Evolutionary conservation across 352 stramenopile genomes (phyloP).

Genomic region (Pythium monospermum): DNA sequence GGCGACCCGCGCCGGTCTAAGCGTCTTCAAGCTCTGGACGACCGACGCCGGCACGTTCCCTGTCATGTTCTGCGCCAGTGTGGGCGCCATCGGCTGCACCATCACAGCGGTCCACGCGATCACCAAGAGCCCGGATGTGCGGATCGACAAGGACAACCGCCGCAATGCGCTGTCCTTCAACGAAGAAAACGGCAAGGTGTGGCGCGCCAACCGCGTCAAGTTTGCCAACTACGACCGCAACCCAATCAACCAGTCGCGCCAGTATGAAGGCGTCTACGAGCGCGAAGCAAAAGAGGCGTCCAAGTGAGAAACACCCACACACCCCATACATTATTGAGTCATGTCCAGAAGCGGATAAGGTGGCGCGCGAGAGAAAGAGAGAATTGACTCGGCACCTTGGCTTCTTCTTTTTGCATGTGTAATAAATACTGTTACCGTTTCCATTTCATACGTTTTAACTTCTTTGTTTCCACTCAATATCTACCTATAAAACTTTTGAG

Average conservation of each 20-base stretch:
- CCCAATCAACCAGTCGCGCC: constrained; percentile 57
- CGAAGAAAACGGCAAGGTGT: constrained; percentile 26
- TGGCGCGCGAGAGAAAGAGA: no score
- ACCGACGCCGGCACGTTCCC: constrained; percentile 46
- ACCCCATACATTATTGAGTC: no score
- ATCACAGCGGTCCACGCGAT: constrained; percentile 27
- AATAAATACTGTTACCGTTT: background rate
- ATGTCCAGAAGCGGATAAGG: no score
- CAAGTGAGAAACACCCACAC: no score
- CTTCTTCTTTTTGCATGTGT: no score
- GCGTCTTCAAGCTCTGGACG: constrained; percentile 45
- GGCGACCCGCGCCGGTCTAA: constrained; percentile 26
- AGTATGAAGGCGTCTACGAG: constrained; percentile 44
- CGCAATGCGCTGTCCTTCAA: constrained; percentile 33
- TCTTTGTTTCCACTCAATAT: no score
- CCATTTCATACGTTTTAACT: background rate
- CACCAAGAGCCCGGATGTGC: constrained; percentile 31
- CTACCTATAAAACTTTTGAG: background rate
- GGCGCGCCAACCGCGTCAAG: constrained; percentile 39
- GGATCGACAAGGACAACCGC: constrained; percentile 35
- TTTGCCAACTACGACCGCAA: constrained; percentile 49
- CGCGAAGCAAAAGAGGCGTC: constrained; percentile 62
- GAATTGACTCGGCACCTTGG: no score
- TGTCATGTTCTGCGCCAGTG: constrained; percentile 33
- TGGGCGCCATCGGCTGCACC: constrained; percentile 28